Evolutionary conservation across 2,329 filamentous ascomycete species (phyloP).

Genomic region (Phialophora chinensis): DNA sequence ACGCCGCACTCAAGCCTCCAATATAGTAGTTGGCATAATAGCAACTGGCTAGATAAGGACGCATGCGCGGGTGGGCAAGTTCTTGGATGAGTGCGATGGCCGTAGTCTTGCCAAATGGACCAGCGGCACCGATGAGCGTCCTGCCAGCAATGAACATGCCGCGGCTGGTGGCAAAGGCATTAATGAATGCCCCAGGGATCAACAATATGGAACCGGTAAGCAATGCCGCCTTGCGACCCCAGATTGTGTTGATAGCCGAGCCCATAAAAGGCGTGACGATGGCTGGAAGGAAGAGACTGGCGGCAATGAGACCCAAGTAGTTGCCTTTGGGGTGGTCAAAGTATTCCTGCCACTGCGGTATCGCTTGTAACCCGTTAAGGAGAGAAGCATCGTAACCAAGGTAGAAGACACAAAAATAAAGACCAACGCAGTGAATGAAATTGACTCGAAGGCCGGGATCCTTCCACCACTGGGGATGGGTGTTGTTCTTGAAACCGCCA

Average conservation of each 20-base stretch:
- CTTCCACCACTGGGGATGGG: conserved; percentile 14
- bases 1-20: conserved; percentile 16
- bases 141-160: conserved; percentile 72
- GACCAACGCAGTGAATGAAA: conserved; percentile 16
- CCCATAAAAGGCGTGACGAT: conserved; percentile 73
- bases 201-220: conserved; percentile 67
- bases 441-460: conserved; percentile 18
- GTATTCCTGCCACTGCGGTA: conserved; percentile 66
- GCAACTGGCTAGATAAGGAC: conserved; percentile 62
- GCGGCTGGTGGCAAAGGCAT: conserved; percentile 69
- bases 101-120: conserved; percentile 72
- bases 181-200: conserved; percentile 71
- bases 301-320: conserved; percentile 66
- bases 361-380: conserved; percentile 56
- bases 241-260: conserved; percentile 66
- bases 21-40: conserved; percentile 62
- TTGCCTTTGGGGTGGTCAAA: conserved; percentile 58
- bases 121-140: conserved; percentile 70
- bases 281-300: conserved; percentile 69
- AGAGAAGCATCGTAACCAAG: conserved; percentile 53
- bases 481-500: conserved; percentile 5
- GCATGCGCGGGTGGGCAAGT: conserved; percentile 68
- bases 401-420: conserved; percentile 21
- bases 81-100: conserved; percentile 69
- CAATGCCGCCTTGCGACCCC: conserved; percentile 71